Evolutionary conservation across 306 rosid species (phyloP), one percentile per base, ranked within the genome.

Genomic region (Cotoneaster glaucophyllus): DNA sequence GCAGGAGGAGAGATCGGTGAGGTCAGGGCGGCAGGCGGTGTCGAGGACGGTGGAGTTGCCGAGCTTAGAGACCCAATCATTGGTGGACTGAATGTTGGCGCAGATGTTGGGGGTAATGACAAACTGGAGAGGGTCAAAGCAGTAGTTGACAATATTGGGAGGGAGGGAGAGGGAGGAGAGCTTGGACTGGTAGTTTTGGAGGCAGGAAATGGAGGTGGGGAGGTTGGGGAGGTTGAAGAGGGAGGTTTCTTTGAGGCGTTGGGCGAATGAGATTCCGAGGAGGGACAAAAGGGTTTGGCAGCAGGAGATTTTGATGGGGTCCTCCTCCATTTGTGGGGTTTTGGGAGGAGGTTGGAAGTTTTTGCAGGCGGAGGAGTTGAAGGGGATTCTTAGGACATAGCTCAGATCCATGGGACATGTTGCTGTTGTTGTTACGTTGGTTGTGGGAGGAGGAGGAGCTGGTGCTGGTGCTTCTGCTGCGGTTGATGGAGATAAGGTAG

Each of bases 341-440:
- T 44, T 43, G 67, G 64, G 15, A 4, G 81, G 37, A 39, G 82
- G 29, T 1, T 86, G 74, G 78, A 80, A 87, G 67, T 77, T 84
- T 22, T 77, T 69, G 71, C 99, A 95, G 2, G 64, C n/a, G 1
- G 97, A 81, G 4, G 83, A 64, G 82, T 90, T 90, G 93, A 96
- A 95, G 3, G 88, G 90, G 77, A 95, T 80, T 85, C 84, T 82
- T 0, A 48, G 80, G 7, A 89, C 88, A 67, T 95, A 95, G 70
- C 78, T 86, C 2, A 95, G 82, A 76, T 95, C 96, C 87, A 92
- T 24, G 14, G 97, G 98, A 32, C 98, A 95, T 4, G 86, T 53
- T 1, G 88, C 56, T 48, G 61, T 34, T 44, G 52, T 56, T 19
- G 21, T 53, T 53, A 26, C 7, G 11, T 8, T 71, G 48, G 64